These are phyloP conservation scores for Clavispora santaluciae DNA, from an alignment of 805 yeast species.

Conservation along the genomic window DNA sequence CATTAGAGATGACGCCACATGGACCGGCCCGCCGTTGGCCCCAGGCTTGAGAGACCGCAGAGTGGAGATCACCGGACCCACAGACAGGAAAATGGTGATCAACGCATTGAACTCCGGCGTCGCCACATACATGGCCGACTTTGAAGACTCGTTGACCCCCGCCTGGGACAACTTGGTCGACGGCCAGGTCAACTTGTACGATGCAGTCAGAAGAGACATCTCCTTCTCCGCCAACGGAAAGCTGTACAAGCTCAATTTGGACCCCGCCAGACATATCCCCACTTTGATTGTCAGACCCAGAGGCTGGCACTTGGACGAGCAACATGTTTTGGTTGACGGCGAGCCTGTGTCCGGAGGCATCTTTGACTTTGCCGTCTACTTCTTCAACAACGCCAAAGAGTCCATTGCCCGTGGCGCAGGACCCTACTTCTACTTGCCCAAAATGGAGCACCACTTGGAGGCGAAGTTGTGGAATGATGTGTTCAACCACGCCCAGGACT, in stretches of 20 bases:
- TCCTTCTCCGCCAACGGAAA: conserved; percentile 37
- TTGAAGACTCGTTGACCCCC: conserved; percentile 81
- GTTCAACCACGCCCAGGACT: conserved; percentile 19
- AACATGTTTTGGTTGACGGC: conserved; percentile 17
- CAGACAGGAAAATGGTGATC: conserved; percentile 77
- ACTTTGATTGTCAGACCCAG: conserved; percentile 19
- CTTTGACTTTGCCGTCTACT: conserved; percentile 19
- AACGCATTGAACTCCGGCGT: conserved; percentile 76
- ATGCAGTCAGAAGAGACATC: conserved; percentile 67
- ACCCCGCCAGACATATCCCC: conserved; percentile 11
- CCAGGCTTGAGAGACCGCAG: conserved; percentile 71
- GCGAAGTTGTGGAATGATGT: conserved; percentile 21
- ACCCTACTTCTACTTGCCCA: conserved; percentile 21
- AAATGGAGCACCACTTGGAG: conserved; percentile 21
- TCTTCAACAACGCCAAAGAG: conserved; percentile 17
- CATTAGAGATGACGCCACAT: conserved; percentile 66
- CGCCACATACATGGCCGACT: conserved; percentile 81
- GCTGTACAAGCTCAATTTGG: conserved; percentile 28
- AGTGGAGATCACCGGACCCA: conserved; percentile 82
- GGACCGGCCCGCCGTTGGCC: conserved; percentile 73
- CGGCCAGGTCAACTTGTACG: conserved; percentile 76
- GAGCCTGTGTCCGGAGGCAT: conserved; percentile 18
- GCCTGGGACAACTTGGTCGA: conserved; percentile 77
- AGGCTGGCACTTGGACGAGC: conserved; percentile 22
- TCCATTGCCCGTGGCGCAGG: conserved; percentile 14